These are phyloP conservation scores for Boletus pseudopeckii DNA, from an alignment of 768 basidiomycete species.

Conservation along the genomic window DNA sequence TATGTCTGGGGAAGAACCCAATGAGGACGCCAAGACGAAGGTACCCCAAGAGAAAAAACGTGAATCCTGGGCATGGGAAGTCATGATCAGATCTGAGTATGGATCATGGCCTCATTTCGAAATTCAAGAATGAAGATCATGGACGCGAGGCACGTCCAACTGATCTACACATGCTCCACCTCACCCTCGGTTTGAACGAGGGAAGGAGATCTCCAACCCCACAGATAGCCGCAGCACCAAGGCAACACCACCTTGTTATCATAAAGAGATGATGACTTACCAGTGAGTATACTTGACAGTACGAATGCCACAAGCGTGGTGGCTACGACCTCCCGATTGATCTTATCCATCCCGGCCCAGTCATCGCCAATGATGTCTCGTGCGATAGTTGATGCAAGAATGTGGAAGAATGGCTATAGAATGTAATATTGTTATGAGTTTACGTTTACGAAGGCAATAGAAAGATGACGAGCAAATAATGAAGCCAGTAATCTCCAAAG, in stretches of 20 bases:
- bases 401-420: constrained; percentile 88
- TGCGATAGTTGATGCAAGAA: constrained; percentile 77
- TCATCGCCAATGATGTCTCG: constrained; percentile 43
- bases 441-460: background rate
- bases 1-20: constrained; percentile 95
- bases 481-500: background rate
- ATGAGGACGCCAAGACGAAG: constrained; percentile 81
- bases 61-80: constrained; percentile 33
- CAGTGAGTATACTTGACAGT: constrained; percentile 83
- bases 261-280: constrained; percentile 35
- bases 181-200: background rate
- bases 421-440: background rate
- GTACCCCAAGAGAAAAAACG: constrained; percentile 84
- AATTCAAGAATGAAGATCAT: constrained; percentile 11
- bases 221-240: background rate
- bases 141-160: background rate
- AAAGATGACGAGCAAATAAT: background rate
- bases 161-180: background rate
- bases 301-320: constrained; percentile 90
- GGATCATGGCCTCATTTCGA: constrained; percentile 1
- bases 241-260: background rate
- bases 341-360: constrained; percentile 44
- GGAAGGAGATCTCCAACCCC: background rate
- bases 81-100: constrained; percentile 13
- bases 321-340: constrained; percentile 72